Percentiles rank a stretch among this genome's conserved stretches.
Evolutionary conservation across 2,329 filamentous ascomycete genomes (phyloP).

Genomic region (Colletotrichum gloeosporioides): DNA sequence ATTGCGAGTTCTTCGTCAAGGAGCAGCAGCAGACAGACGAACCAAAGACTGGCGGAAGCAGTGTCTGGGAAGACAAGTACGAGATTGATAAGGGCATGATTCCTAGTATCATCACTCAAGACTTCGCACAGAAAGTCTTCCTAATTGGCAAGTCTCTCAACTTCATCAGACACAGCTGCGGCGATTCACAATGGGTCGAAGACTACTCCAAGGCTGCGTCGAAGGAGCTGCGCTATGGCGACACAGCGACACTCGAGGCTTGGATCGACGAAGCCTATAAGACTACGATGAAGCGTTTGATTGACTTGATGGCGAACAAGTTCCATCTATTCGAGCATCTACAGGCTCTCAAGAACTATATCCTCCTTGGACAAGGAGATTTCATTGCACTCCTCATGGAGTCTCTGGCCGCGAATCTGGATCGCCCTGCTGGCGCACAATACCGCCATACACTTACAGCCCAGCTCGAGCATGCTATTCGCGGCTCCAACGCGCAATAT

Average conservation of each 20-base stretch:
- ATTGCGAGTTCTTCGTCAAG: constrained; percentile 91
- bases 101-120: constrained; percentile 88
- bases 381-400: constrained; percentile 98
- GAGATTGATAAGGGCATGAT: constrained; percentile 85
- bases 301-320: constrained; percentile 91
- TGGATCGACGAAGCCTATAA: constrained; percentile 98
- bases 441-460: constrained; percentile 96
- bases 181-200: constrained; percentile 94
- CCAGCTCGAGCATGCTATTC: constrained; percentile 96
- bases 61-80: constrained; percentile 98
- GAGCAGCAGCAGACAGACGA: constrained; percentile 70
- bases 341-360: constrained; percentile 89
- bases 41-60: constrained; percentile 57
- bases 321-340: constrained; percentile 95
- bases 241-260: constrained; percentile 87
- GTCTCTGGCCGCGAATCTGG: constrained; percentile 88
- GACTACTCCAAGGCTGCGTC: constrained; percentile 92
- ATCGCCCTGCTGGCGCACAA: constrained; percentile 94
- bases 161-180: constrained; percentile 95
- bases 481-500: constrained; percentile 95
- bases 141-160: constrained; percentile 97
- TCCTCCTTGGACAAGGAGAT: constrained; percentile 93
- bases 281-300: constrained; percentile 94
- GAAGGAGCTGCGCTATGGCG: constrained; percentile 89
- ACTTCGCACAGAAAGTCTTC: constrained; percentile 96